Conservation (phyloP, 371 early-diverging fungal species). For the Mortierella sp. region DNA sequence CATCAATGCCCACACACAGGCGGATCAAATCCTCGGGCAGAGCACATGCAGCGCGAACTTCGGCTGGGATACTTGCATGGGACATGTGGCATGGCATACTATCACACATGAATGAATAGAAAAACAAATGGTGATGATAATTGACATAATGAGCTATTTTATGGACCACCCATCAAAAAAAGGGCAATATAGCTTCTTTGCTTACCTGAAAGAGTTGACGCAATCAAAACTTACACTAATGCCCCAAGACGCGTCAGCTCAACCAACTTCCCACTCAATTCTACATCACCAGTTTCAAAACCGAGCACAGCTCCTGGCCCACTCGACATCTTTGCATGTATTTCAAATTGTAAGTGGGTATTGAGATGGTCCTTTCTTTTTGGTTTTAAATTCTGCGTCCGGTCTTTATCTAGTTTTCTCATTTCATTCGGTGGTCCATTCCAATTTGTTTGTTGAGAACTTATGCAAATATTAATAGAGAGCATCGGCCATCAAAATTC, state of each 20-base stretch:
- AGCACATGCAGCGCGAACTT: slow-evolving; percentile 85
- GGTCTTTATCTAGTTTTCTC: too few relatives aligned
- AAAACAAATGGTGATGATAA: neutral
- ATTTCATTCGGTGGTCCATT: too few relatives aligned
- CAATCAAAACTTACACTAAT: slow-evolving; percentile 97
- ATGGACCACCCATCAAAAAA: too few relatives aligned
- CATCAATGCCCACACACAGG: slow-evolving; percentile 98
- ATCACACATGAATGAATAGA: slow-evolving; percentile 7
- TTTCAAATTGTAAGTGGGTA: slow-evolving; percentile 89
- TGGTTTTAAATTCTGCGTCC: too few relatives aligned
- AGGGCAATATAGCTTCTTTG: neutral
- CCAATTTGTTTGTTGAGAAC: too few relatives aligned
- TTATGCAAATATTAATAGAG: slow-evolving; percentile 12
- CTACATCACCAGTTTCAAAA: slow-evolving; percentile 92
- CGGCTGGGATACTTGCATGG: slow-evolving; percentile 95
- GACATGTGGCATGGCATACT: slow-evolving; percentile 98
- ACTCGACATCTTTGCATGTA: slow-evolving; percentile 81
- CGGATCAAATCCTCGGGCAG: slow-evolving; percentile 96
- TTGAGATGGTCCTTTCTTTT: slow-evolving; percentile 83
- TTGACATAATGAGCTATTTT: neutral
- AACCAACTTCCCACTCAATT: slow-evolving; percentile 85
- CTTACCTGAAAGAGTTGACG: slow-evolving; percentile 92
- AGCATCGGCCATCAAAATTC: slow-evolving; percentile 14
- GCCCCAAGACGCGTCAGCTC: slow-evolving; percentile 89
- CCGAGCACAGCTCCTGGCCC: slow-evolving; percentile 96